Evolutionary conservation across 352 stramenopile genomes (phyloP), one percentile per base, ranked within the genome.

Genomic region (Phytopythium helicoides): DNA sequence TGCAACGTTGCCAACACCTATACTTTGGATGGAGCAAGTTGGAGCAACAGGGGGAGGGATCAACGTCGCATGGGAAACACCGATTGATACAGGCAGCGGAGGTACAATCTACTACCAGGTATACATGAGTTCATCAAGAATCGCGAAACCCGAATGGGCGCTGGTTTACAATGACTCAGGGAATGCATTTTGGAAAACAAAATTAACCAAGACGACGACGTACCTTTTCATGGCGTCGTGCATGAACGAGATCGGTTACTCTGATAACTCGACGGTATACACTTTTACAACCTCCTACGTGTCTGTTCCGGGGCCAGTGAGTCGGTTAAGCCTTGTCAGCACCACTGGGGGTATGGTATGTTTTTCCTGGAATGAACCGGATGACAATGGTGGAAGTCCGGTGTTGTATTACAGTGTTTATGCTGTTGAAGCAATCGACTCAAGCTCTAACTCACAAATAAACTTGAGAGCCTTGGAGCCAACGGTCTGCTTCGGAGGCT

Each of bases 221-320:
- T 89, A 89, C 52, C n/a, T 56, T 15, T 86, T 89, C 62, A 81
- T 64, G 54, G 58, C 64, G 16, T 69, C 60, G 5, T 74, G 66
- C 33, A 37, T 72, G 46, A 89, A 87, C 44, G 60, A 76, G 18
- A 39, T 81, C 6, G 75, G 71, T 2, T 77, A 73, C 35, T 81
- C 73, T 0, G 16, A 15, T 4, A 66, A 71, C 35, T 84, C 75
- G 0, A 50, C 38, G 0, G n/a, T 39, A 2, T 61, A 47, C 8
- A 19, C 52, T 3, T 63, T 89, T 25, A 60, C 55, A 35, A 87
- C 75, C 2, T 71, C 73, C 3, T 71, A 72, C 22, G 44, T 84
- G 9, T 89, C 78, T 0, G 56, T 73, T 3, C 78, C 78, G 12
- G 78, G 78, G 3, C 78, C 78, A 8, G 60, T 66, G 3, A 63